Evolutionary conservation across 116 monocot species (phyloP).

Genomic region (Cymodocea nodosa): DNA sequence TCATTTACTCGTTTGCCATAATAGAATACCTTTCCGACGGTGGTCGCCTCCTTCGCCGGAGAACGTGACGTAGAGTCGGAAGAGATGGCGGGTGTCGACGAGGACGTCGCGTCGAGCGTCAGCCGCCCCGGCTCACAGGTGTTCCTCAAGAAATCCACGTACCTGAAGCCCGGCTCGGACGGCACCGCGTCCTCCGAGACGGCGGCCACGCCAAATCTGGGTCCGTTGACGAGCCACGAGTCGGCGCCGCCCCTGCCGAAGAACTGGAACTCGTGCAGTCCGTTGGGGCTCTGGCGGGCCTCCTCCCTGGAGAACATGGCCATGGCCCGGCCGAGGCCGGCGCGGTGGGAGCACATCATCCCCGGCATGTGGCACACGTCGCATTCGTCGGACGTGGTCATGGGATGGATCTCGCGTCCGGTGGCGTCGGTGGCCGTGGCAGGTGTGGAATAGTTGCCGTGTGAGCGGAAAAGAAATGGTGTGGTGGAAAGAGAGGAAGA

Average conservation of each 20-base stretch:
- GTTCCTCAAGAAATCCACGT: slow-evolving; percentile 13
- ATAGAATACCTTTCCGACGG: slow-evolving; percentile 1
- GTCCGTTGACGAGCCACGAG: slow-evolving; percentile 29
- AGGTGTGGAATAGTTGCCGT: not conserved
- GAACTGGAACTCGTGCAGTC: slow-evolving; percentile 40
- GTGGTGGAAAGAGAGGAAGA: not conserved
- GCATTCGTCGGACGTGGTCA: slow-evolving; percentile 7
- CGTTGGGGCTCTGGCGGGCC: not conserved
- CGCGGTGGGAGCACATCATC: slow-evolving; percentile 6
- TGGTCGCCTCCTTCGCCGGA: not conserved
- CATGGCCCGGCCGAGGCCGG: slow-evolving; percentile 19
- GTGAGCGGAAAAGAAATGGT: not conserved
- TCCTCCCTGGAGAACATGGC: slow-evolving; percentile 7
- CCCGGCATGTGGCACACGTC: slow-evolving; percentile 9
- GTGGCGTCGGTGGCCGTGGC: not conserved
- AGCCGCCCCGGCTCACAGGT: slow-evolving; percentile 4
- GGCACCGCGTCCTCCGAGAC: not conserved
- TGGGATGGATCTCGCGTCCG: not conserved
- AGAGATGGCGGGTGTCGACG: slow-evolving; percentile 8
- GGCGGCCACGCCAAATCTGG: not conserved
- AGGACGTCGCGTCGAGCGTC: slow-evolving; percentile 12
- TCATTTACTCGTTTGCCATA: slow-evolving; percentile 3
- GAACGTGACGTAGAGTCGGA: slow-evolving; percentile 6
- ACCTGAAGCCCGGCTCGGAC: slow-evolving; percentile 4
- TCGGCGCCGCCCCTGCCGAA: slow-evolving; percentile 22